phyloP scores from a whole-genome alignment of 768 basidiomycete species.

The Boletus vinaceobasis region DNA sequence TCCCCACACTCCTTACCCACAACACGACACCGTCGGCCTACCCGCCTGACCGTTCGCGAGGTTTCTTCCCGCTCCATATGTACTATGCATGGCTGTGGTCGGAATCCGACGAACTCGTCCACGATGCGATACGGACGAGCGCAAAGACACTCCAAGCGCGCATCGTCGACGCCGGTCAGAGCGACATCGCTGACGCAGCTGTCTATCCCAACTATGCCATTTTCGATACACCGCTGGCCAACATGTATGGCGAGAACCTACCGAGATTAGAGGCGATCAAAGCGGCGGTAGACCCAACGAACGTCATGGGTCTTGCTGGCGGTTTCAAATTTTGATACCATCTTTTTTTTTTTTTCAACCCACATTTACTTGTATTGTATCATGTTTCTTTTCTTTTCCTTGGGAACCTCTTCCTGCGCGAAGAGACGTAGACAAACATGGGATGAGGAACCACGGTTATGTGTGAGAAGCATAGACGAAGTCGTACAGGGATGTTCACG shows the following conservation, averaged over 20 bases:
- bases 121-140: slow-evolving; percentile 37
- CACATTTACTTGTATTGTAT: background rate
- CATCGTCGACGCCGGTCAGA: slow-evolving; percentile 36
- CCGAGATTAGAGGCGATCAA: slow-evolving; percentile 41
- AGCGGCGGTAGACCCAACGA: slow-evolving; percentile 45
- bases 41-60: slow-evolving; percentile 38
- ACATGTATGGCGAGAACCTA: slow-evolving; percentile 45
- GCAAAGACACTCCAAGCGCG: slow-evolving; percentile 35
- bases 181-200: slow-evolving; percentile 29
- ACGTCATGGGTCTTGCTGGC: slow-evolving; percentile 63
- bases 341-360: slow-evolving; percentile 2
- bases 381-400: no score
- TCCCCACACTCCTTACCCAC: slow-evolving; percentile 38
- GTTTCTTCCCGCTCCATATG: slow-evolving; percentile 43
- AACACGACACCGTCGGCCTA: slow-evolving; percentile 40
- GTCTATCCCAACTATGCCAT: slow-evolving; percentile 51
- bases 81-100: slow-evolving; percentile 30
- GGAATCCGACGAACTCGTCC: slow-evolving; percentile 17
- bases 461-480: background rate
- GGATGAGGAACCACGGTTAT: background rate
- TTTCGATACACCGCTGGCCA: slow-evolving; percentile 29
- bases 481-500: background rate
- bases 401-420: background rate
- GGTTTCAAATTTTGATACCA: slow-evolving; percentile 47
- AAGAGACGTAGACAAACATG: no score